Conservation (phyloP, 73 alveolate species). For the Tetrahymena elliotti region DNA sequence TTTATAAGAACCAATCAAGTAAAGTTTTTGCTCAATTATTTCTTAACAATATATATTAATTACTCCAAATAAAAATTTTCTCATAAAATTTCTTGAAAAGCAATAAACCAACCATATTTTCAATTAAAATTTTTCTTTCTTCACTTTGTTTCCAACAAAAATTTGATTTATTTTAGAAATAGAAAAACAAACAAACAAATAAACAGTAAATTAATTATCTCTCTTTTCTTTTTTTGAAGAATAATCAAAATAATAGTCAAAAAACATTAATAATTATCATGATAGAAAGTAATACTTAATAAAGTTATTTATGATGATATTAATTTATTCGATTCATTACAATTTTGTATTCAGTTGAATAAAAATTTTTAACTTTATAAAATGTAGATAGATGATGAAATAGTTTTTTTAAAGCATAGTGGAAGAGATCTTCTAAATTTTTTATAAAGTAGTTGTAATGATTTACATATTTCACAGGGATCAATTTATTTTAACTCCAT, state of each 20-base stretch:
- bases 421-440: not conserved
- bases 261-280: no score
- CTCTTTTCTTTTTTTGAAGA: not conserved
- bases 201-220: no score
- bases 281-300: no score
- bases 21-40: not conserved
- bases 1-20: not conserved
- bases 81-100: not conserved
- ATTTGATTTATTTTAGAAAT: no score
- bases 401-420: not conserved
- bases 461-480: not conserved
- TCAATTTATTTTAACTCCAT: not conserved
- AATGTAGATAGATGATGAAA: not conserved
- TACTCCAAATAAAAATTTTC: not conserved
- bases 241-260: no score
- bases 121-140: no score
- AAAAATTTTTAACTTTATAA: no score
- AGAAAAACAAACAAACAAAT: no score
- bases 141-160: not conserved
- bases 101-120: not conserved
- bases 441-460: not conserved
- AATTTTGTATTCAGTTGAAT: no score
- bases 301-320: no score
- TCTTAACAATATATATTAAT: not conserved
- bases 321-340: no score